These are phyloP conservation scores for Penicillium sp. DNA, from an alignment of 2,329 filamentous ascomycete species.

Conservation along the genomic window DNA sequence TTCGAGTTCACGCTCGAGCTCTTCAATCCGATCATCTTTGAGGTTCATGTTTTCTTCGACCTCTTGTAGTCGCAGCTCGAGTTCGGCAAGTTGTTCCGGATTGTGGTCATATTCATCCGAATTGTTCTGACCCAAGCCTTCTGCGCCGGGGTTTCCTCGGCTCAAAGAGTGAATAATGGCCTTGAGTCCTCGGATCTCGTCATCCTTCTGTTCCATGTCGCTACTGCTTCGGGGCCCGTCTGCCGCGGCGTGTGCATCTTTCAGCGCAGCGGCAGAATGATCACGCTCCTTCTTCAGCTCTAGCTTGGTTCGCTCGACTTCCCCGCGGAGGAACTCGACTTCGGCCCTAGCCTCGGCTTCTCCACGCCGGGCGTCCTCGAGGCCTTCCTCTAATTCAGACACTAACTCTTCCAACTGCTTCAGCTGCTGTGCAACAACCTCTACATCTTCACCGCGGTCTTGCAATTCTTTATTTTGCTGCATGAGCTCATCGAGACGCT, in stretches of 20 bases:
- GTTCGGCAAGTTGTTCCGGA: conserved; percentile 58
- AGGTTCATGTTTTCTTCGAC: conserved; percentile 70
- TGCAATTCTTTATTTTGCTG: conserved; percentile 80
- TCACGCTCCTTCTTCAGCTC: conserved; percentile 87
- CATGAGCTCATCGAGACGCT: conserved; percentile 59
- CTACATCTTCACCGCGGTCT: conserved; percentile 81
- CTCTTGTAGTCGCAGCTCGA: conserved; percentile 79
- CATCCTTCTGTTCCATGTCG: conserved; percentile 89
- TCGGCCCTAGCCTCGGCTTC: conserved; percentile 95
- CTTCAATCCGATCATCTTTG: conserved; percentile 74
- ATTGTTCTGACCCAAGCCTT: conserved; percentile 32
- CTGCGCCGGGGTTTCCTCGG: conserved; percentile 51
- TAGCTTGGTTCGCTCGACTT: conserved; percentile 86
- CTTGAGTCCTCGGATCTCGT: conserved; percentile 94
- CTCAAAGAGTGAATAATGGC: conserved; percentile 97
- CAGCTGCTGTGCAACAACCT: conserved; percentile 83
- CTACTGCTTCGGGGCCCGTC: conserved; percentile 55
- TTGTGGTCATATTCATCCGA: conserved; percentile 44
- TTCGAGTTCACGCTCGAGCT: conserved; percentile 77
- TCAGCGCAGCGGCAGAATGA: conserved; percentile 65
- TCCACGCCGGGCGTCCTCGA: conserved; percentile 89
- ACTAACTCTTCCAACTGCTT: conserved; percentile 96
- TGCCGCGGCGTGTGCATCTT: conserved; percentile 51
- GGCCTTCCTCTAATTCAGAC: conserved; percentile 91
- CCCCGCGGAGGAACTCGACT: conserved; percentile 90